phyloP scores from a whole-genome alignment of 495 filamentous ascomycete species.

The Penicillium simplicissimum region DNA sequence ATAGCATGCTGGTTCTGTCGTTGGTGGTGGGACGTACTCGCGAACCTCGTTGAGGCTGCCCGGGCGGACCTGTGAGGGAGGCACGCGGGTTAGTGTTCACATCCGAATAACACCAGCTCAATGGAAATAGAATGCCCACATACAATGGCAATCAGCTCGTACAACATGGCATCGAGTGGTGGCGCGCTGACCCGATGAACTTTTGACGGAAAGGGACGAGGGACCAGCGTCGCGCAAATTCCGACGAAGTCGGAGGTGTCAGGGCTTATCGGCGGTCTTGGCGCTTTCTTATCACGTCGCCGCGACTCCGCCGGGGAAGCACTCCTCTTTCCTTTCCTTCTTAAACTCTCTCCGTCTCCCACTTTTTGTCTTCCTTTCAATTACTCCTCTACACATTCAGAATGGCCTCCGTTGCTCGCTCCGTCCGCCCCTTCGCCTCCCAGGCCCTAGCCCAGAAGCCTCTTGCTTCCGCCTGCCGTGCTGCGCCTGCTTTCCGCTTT shows the following conservation, averaged over 20 bases:
- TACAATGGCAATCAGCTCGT: conserved; percentile 96
- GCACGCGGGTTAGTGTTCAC: conserved; percentile 12
- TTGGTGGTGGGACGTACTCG: conserved; percentile 63
- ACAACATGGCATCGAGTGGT: conserved; percentile 68
- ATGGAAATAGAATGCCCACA: conserved; percentile 29
- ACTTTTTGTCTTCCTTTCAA: conserved; percentile 25
- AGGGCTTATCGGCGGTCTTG: conserved; percentile 35
- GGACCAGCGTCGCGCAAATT: conserved; percentile 25
- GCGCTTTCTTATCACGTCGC: conserved; percentile 31
- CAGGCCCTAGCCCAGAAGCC: conserved; percentile 48
- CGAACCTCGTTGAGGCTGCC: conserved; percentile 87
- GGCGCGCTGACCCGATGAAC: conserved; percentile 21
- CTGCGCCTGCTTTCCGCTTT: conserved; percentile 48
- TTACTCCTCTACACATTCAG: conserved; percentile 22
- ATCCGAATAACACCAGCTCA: neutral
- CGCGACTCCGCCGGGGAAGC: conserved; percentile 32
- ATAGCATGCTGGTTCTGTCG: conserved; percentile 3
- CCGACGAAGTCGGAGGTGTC: conserved; percentile 27
- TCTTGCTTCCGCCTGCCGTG: conserved; percentile 35
- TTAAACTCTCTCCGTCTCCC: conserved; percentile 30
- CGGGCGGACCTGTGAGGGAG: conserved; percentile 71
- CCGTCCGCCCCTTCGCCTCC: conserved; percentile 45
- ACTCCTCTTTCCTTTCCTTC: conserved; percentile 28
- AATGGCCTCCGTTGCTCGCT: conserved; percentile 45
- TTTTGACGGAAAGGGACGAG: conserved; percentile 9